phyloP scores from a whole-genome alignment of 805 yeast species.

The Brettanomyces bruxellensis region DNA sequence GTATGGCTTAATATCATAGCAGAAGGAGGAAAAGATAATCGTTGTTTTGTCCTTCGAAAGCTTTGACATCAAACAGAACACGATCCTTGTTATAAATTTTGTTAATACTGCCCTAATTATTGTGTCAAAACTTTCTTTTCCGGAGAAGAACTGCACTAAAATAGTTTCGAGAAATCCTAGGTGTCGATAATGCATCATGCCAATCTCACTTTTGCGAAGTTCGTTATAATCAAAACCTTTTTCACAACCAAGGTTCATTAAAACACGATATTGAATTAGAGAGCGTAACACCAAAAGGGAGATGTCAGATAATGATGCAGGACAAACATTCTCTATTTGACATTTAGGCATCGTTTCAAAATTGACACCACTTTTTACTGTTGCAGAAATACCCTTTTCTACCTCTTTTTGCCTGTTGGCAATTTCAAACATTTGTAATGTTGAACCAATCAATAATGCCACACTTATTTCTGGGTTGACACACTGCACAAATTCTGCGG shows the following conservation, averaged over 20 bases:
- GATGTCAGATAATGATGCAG: too few relatives aligned
- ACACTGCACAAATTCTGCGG: too few relatives aligned
- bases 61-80: too few relatives aligned
- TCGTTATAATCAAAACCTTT: conserved; percentile 20
- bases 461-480: too few relatives aligned
- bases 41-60: too few relatives aligned
- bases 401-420: conserved; percentile 37
- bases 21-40: too few relatives aligned
- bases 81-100: too few relatives aligned
- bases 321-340: too few relatives aligned
- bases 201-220: conserved; percentile 10
- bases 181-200: neutral
- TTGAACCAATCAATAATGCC: conserved; percentile 25
- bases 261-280: conserved; percentile 32
- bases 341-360: too few relatives aligned
- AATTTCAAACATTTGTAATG: conserved; percentile 52
- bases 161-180: conserved; percentile 31
- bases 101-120: neutral
- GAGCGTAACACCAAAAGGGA: conserved; percentile 26
- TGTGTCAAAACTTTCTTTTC: conserved; percentile 23
- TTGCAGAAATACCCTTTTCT: conserved; percentile 7
- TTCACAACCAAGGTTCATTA: conserved; percentile 17
- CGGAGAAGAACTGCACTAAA: conserved; percentile 32
- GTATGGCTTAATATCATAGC: too few relatives aligned
- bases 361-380: conserved; percentile 8